phyloP scores from a whole-genome alignment of 148 eudicot genomes.

The Rhododendron ovatum region DNA sequence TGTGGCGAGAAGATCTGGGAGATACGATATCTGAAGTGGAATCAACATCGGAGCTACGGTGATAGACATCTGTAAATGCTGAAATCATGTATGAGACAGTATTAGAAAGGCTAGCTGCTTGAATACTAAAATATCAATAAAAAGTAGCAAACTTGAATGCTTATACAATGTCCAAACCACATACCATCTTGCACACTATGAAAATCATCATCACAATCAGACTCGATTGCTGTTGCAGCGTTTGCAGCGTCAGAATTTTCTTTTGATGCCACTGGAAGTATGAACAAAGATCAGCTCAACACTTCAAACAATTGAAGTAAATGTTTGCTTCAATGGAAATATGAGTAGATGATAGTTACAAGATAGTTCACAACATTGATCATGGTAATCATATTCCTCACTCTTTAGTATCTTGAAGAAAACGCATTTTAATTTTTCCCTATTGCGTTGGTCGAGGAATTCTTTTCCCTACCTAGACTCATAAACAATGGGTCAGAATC shows the following conservation, averaged over 20 bases:
- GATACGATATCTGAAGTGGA: slow-evolving; percentile 47
- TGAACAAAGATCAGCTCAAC: neutral
- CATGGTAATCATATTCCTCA: neutral
- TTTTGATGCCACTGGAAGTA: slow-evolving; percentile 14
- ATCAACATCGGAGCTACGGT: slow-evolving; percentile 35
- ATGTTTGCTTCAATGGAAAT: neutral
- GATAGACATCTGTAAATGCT: slow-evolving; percentile 54
- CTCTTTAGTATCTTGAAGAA: neutral
- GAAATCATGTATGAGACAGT: slow-evolving; percentile 2
- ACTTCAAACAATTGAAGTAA: neutral
- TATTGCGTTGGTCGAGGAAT: neutral
- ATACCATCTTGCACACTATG: slow-evolving; percentile 77
- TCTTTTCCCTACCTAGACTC: neutral
- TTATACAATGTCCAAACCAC: neutral
- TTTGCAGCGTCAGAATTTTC: slow-evolving; percentile 56
- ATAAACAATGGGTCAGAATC: neutral
- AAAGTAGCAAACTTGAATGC: neutral
- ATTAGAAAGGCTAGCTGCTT: neutral
- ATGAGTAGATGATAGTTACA: neutral
- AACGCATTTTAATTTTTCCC: neutral
- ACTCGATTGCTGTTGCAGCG: slow-evolving; percentile 39
- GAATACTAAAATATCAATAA: neutral
- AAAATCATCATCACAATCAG: slow-evolving; percentile 79
- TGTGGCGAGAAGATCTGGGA: slow-evolving; percentile 51
- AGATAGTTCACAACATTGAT: neutral